Evolutionary conservation across 768 basidiomycete genomes (phyloP).

Genomic region (Tricholoma saponaceum): DNA sequence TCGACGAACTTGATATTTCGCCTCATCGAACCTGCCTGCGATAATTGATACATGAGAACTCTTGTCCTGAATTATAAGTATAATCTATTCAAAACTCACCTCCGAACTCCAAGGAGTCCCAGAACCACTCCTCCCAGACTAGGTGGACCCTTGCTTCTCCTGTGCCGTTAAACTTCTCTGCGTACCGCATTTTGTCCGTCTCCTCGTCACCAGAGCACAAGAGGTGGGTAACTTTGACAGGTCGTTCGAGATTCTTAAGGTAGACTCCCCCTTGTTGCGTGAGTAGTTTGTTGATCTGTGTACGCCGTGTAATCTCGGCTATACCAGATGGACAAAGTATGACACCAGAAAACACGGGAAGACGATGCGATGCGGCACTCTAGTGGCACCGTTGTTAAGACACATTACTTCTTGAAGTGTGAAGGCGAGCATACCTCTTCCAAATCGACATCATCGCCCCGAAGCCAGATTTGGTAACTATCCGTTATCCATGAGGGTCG

Average conservation of each 20-base stretch:
- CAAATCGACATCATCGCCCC: conserved; percentile 75
- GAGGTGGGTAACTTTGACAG: conserved; percentile 80
- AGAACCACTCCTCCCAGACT: conserved; percentile 97
- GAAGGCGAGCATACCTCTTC: conserved; percentile 41
- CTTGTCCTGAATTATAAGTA: no score
- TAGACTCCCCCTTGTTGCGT: conserved; percentile 62
- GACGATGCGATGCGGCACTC: conserved; percentile 56
- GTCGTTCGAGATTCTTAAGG: conserved; percentile 71
- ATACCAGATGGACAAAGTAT: conserved; percentile 75
- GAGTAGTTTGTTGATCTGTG: conserved; percentile 60
- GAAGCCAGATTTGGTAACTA: conserved; percentile 68
- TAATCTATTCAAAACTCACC: conserved; percentile 37
- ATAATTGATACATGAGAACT: not conserved
- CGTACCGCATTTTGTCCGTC: conserved; percentile 76
- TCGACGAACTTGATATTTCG: conserved; percentile 49
- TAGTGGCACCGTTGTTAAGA: conserved; percentile 21
- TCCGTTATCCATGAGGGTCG: conserved; percentile 73
- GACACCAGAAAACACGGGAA: conserved; percentile 71
- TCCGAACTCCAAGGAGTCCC: conserved; percentile 81
- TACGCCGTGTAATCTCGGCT: conserved; percentile 54
- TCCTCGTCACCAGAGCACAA: conserved; percentile 67
- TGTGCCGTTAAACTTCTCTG: conserved; percentile 64
- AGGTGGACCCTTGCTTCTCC: conserved; percentile 73
- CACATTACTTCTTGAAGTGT: not conserved
- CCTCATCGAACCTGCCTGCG: conserved; percentile 62